phyloP scores from a whole-genome alignment of 1,284 basidiomycete genomes.

The Cutaneotrichosporon dermatis region DNA sequence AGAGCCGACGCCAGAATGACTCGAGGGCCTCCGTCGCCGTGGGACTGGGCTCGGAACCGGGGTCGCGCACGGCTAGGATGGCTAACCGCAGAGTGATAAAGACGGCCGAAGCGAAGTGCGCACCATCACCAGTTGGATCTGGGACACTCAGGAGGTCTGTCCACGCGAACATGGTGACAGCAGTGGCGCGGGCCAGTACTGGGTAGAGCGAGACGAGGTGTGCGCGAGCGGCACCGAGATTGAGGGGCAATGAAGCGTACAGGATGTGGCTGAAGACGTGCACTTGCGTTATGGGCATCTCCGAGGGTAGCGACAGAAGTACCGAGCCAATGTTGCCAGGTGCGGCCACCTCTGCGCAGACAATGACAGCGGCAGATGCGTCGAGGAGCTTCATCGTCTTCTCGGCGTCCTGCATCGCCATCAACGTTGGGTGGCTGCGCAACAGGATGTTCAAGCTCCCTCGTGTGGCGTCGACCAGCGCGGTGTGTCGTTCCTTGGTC shows the following conservation, averaged over 20 bases:
- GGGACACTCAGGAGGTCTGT: constrained; percentile 30
- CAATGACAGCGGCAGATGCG: constrained; percentile 24
- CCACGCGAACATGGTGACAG: constrained; percentile 28
- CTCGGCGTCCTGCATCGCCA: constrained; percentile 14
- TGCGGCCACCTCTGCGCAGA: constrained; percentile 23
- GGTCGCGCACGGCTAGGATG: constrained; percentile 21
- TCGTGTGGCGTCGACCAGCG: constrained; percentile 21
- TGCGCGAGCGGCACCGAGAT: constrained; percentile 13
- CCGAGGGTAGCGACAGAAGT: constrained; percentile 17
- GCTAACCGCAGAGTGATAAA: constrained; percentile 30
- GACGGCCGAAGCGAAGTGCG: constrained; percentile 28
- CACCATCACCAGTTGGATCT: constrained; percentile 30
- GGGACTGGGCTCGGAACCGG: neutral
- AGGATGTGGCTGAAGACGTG: constrained; percentile 31
- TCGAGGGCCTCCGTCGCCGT: constrained; percentile 20
- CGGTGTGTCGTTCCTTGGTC: neutral
- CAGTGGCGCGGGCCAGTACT: constrained; percentile 28
- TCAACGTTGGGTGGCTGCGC: constrained; percentile 25
- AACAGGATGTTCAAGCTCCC: constrained; percentile 30
- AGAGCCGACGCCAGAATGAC: constrained; percentile 33
- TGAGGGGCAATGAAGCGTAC: constrained; percentile 23
- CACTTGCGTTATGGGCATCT: constrained; percentile 26
- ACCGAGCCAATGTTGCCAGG: constrained; percentile 21
- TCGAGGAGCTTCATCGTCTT: constrained; percentile 16
- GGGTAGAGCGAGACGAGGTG: constrained; percentile 33